Base-by-base conservation (phyloP, 1,139 yeast species). In the Geotrichum candidum region DNA sequence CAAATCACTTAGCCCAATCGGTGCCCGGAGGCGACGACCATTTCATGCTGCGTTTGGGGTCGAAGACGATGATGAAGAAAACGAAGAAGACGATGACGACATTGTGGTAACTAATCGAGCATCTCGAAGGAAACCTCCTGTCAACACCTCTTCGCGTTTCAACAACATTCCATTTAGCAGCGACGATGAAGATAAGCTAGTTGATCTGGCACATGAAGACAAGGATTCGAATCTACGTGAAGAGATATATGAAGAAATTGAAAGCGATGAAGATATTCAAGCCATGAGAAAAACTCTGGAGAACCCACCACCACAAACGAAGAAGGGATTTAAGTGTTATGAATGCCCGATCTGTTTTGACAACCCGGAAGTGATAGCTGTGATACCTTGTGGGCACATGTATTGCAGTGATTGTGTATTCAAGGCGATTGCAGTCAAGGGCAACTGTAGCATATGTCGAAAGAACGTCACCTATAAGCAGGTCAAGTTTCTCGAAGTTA, bases 391-490 rank as follows among this genome's bases (percentile, higher is more conserved):
- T 64, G 78, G 78, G 23, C 78, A 75, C 62, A 58, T 72, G 54
- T 75, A 75, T 64, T 75, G 78, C 65, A 65, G 68, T 54, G 75
- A 74, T 51, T 75, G 78, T 60, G 70, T 74, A 1, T 73, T 72
- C 48, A 65, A 69, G 50, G 77, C 78, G 5, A 68, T 75, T 27
- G 67, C 72, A 18, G 69, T 72, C 13, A 63, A 71, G 1, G 78
- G 77, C 13, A 71, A 68, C 56, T 75, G 78, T 68, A 68, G 74
- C 51, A 67, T 75, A 29, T 75, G 78, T 65, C 70, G 77, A 25
- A 63, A 69, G 50, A 60, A 63, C 50, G 73, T 74, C 18, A 65
- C 65, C 10, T 73, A 73, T 64, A 69, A 65, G 27, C 61, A 65
- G 38, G 68, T 72, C 7, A 65, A 61, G 22, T 72, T 67, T 58